These are phyloP conservation scores for Fusarium clavum DNA, from an alignment of 2,329 filamentous ascomycete genomes.

Conservation along the genomic window DNA sequence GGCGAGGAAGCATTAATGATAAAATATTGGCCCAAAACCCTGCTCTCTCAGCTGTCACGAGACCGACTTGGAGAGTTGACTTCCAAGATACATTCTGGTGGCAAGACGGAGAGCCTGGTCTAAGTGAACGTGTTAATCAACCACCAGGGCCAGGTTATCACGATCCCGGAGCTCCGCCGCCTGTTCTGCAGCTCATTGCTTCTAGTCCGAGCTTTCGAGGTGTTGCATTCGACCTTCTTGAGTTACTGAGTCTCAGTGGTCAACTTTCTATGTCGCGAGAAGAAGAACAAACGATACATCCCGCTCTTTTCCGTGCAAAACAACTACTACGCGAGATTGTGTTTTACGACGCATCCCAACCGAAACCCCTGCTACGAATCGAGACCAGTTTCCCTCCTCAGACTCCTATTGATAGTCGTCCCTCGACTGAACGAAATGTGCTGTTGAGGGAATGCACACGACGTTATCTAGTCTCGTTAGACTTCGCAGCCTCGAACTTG, in stretches of 20 bases:
- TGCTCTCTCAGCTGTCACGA: slow-evolving; percentile 53
- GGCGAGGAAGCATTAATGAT: slow-evolving; percentile 64
- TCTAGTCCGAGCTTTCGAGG: slow-evolving; percentile 64
- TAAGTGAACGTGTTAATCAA: slow-evolving; percentile 39
- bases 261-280: slow-evolving; percentile 61
- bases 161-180: slow-evolving; percentile 57
- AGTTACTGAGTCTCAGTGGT: slow-evolving; percentile 63
- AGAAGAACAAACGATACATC: slow-evolving; percentile 61
- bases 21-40: slow-evolving; percentile 61
- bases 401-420: slow-evolving; percentile 57
- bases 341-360: slow-evolving; percentile 65
- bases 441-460: slow-evolving; percentile 63
- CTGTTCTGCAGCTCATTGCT: slow-evolving; percentile 62
- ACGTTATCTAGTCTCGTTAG: slow-evolving; percentile 65
- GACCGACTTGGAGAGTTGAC: slow-evolving; percentile 61
- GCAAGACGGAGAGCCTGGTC: slow-evolving; percentile 60
- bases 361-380: slow-evolving; percentile 55
- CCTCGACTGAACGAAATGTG: slow-evolving; percentile 59
- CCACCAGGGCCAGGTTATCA: slow-evolving; percentile 16
- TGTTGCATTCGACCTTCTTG: slow-evolving; percentile 64
- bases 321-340: slow-evolving; percentile 65
- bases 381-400: slow-evolving; percentile 35
- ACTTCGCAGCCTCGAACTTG: slow-evolving; percentile 56
- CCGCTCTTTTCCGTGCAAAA: slow-evolving; percentile 65
- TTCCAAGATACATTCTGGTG: slow-evolving; percentile 70